Evolutionary conservation across 345 rosid species (phyloP).

Genomic region (Moricandia moricandioides): DNA sequence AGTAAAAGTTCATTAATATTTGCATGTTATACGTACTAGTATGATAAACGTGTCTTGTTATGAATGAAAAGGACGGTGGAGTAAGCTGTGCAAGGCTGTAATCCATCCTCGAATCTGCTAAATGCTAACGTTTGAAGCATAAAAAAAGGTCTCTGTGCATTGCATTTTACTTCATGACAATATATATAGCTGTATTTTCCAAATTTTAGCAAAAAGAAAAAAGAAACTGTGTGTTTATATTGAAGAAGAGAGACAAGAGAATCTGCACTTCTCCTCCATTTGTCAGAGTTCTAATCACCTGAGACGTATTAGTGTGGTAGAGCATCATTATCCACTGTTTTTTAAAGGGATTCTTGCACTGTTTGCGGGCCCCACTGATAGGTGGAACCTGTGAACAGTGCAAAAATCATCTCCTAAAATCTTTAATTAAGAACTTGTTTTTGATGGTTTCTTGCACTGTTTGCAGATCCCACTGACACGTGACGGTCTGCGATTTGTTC

Average conservation of each 20-base stretch:
- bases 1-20: not conserved
- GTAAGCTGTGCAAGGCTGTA: conserved; percentile 23
- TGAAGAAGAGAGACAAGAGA: conserved; percentile 16
- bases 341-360: no score
- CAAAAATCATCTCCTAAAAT: no score
- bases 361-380: no score
- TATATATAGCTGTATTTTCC: not conserved
- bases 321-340: no score
- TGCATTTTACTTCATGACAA: conserved; percentile 27
- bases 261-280: conserved; percentile 19
- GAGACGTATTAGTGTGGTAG: conserved; percentile 22
- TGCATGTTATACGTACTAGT: not conserved
- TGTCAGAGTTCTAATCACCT: conserved; percentile 4
- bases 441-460: no score
- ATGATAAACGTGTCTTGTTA: conserved; percentile 29
- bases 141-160: not conserved
- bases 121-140: conserved; percentile 3
- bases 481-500: no score
- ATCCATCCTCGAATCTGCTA: conserved; percentile 7
- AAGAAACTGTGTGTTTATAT: no score
- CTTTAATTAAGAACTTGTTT: no score
- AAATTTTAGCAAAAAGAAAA: no score
- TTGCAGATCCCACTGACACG: no score
- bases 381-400: no score
- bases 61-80: conserved; percentile 31